phyloP scores from a whole-genome alignment of 208 protist genomes.

The Wallacemonas collosoma region DNA sequence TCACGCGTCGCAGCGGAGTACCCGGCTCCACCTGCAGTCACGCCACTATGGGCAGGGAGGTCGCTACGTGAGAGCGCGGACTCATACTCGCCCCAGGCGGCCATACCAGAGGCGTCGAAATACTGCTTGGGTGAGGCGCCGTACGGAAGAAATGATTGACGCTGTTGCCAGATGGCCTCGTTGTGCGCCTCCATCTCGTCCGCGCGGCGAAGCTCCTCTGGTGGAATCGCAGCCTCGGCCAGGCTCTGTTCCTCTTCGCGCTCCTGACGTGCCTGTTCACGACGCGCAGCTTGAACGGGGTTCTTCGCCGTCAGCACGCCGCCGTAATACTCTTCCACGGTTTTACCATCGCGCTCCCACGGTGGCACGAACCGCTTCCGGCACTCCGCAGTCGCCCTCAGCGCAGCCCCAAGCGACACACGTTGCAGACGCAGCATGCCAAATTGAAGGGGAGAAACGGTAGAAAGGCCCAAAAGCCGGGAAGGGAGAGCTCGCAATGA shows the following conservation, averaged over 20 bases:
- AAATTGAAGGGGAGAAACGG: background rate
- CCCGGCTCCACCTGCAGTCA: background rate
- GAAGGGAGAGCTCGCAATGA: no score
- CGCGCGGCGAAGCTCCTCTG: constrained; percentile 46
- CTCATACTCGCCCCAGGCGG: constrained; percentile 79
- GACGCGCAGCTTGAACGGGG: constrained; percentile 53
- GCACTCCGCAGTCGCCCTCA: constrained; percentile 5
- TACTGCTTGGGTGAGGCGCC: constrained; percentile 61
- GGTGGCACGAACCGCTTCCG: constrained; percentile 80
- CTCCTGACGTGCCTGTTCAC: constrained; percentile 30
- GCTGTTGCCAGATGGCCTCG: constrained; percentile 35
- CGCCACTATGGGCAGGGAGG: background rate
- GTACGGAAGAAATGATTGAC: constrained; percentile 79
- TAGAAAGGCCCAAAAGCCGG: background rate
- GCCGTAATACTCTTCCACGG: constrained; percentile 78
- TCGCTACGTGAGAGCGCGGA: constrained; percentile 22
- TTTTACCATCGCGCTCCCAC: constrained; percentile 84
- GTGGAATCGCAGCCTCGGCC: constrained; percentile 31
- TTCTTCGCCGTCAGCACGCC: constrained; percentile 72
- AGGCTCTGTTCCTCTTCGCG: constrained; percentile 30
- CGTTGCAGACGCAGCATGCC: constrained; percentile 6
- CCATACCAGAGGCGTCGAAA: constrained; percentile 68
- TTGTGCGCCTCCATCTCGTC: constrained; percentile 57
- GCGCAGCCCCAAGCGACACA: background rate
- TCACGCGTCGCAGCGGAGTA: constrained; percentile 52